These are phyloP conservation scores for Xylaria digitata DNA, from an alignment of 2,329 filamentous ascomycete species.

Conservation along the genomic window DNA sequence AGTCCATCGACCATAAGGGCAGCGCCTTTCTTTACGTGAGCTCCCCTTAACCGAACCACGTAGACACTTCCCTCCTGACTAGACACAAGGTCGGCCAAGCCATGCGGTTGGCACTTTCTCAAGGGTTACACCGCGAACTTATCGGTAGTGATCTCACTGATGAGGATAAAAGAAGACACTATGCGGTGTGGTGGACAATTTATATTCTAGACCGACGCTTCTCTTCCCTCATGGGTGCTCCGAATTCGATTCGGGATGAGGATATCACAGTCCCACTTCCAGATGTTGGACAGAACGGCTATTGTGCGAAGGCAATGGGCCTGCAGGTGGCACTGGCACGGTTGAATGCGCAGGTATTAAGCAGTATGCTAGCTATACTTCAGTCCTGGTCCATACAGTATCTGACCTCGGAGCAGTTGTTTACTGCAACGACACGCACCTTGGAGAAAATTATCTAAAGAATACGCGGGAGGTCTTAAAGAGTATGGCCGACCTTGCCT, in stretches of 20 bases:
- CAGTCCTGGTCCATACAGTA: neutral
- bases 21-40: constrained; percentile 18
- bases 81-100: constrained; percentile 24
- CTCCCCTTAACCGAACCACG: neutral
- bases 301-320: constrained; percentile 15
- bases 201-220: constrained; percentile 24
- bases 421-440: constrained; percentile 22
- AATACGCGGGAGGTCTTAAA: constrained; percentile 21
- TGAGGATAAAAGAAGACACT: constrained; percentile 11
- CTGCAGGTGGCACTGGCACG: constrained; percentile 18
- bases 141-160: constrained; percentile 13
- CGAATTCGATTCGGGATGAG: constrained; percentile 20
- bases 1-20: constrained; percentile 19
- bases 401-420: constrained; percentile 5
- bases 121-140: constrained; percentile 23
- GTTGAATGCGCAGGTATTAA: constrained; percentile 18
- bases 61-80: constrained; percentile 3
- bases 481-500: constrained; percentile 17
- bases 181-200: constrained; percentile 21
- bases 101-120: constrained; percentile 19
- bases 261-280: constrained; percentile 25
- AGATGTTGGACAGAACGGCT: neutral
- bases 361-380: constrained; percentile 4
- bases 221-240: constrained; percentile 21
- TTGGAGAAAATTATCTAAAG: constrained; percentile 6